Base-by-base conservation (phyloP, 2,329 filamentous ascomycete genomes). In the Pestalotiopsis sp. region DNA sequence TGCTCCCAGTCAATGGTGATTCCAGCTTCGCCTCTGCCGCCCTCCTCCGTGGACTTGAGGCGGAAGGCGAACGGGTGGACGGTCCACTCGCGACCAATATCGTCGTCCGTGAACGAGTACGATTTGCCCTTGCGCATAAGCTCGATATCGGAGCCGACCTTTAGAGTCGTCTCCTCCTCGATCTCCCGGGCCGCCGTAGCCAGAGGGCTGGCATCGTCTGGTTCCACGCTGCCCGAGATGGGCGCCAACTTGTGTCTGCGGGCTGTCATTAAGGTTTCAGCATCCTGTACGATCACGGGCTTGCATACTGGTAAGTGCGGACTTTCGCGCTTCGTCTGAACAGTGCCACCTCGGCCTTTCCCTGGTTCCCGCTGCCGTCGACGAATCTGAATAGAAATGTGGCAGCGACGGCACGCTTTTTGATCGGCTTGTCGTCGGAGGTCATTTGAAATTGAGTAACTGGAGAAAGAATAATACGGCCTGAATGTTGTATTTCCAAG, bases 1-100 rank as follows among this genome's bases (percentile, higher is more conserved):
- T 92, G 89, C 76, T 92, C 90, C 87, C 87, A 90, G 75, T 92
- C 86, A 36, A 88, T 83, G 2, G 76, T 74, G 67, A 92, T 88
- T 5, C 80, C 80, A 12, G 81, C 75, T 67, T 85, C 83, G 2
- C 80, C 81, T 36, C 71, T 72, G 2, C 78, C 79, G 23, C 80
- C 81, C 41, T 82, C 78, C 0, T 72, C 65, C 5, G 76, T 70
- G 7, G 80, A 72, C 63, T 80, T 85, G 31, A 91, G 80, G 7
- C 83, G 78, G 75, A 87, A 92, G 0, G 83, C 86, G 72, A 92
- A 92, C 0, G 90, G 89, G 69, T 90, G 83, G 62, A 92, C 83
- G 5, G 83, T 89, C 90, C 90, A 92, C 74, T 87, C 81, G 27
- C 88, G 85, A 23, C 84, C 81, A 14, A 90, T 78, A 0, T 80